Evolutionary conservation across 2,329 filamentous ascomycete species (phyloP).

Genomic region (Graphilbum fragrans): DNA sequence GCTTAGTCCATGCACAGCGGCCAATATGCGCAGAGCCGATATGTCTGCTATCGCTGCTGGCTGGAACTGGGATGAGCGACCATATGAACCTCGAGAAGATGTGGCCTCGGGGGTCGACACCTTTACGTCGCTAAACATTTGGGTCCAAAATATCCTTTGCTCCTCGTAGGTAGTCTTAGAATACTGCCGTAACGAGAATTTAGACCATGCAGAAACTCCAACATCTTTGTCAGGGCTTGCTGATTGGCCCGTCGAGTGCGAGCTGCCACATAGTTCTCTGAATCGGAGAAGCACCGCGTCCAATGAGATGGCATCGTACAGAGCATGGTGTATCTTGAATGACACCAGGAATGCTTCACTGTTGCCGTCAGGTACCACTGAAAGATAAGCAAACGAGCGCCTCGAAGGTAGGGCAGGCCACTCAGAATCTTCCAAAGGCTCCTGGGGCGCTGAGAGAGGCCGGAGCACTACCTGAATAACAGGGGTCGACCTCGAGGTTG

Average conservation of each 20-base stretch:
- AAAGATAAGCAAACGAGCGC: slow-evolving; percentile 2
- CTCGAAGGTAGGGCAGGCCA: slow-evolving; percentile 3
- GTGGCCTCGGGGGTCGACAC: too few species aligned
- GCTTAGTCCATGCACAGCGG: slow-evolving; percentile 43
- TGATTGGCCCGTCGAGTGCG: background rate
- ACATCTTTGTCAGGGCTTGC: background rate
- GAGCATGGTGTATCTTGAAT: slow-evolving; percentile 66
- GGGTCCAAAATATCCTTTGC: slow-evolving; percentile 26
- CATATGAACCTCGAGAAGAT: too few species aligned
- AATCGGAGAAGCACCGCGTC: slow-evolving; percentile 43
- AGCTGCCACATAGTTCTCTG: slow-evolving; percentile 9
- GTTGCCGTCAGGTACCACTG: background rate
- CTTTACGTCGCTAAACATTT: slow-evolving; percentile 21
- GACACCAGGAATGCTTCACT: slow-evolving; percentile 19
- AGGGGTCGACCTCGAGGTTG: slow-evolving; percentile 26
- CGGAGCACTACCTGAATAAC: slow-evolving; percentile 53
- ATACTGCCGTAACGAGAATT: slow-evolving; percentile 9
- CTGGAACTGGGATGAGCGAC: slow-evolving; percentile 19
- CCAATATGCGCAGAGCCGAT: slow-evolving; percentile 21
- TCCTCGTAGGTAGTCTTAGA: slow-evolving; percentile 2
- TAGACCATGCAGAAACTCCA: slow-evolving; percentile 13
- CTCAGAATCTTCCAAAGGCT: background rate
- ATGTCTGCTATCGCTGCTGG: slow-evolving; percentile 31
- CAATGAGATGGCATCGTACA: slow-evolving; percentile 80
- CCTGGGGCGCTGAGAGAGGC: slow-evolving; percentile 1